Evolutionary conservation across 805 yeast species (phyloP).

Genomic region (Nematodospora valgi): DNA sequence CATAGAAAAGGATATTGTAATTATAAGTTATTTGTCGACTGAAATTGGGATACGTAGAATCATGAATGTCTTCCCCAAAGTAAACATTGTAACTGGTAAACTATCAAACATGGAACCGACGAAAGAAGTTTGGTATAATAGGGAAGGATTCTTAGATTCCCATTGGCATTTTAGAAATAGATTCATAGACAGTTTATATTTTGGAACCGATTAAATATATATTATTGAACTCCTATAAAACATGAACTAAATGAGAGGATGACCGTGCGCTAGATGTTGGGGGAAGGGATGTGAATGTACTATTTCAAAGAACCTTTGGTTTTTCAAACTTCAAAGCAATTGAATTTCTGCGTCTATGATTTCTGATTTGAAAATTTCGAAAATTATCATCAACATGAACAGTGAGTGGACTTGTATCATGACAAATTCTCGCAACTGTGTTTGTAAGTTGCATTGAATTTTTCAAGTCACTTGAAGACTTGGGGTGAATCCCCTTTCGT

Average conservation of each 20-base stretch:
- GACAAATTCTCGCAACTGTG: neutral
- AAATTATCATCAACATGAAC: slow-evolving; percentile 3
- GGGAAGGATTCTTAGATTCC: slow-evolving; percentile 41
- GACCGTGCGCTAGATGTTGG: neutral
- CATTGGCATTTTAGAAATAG: slow-evolving; percentile 64
- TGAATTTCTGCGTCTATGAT: slow-evolving; percentile 44
- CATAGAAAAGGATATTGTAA: slow-evolving; percentile 53
- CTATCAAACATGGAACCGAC: slow-evolving; percentile 42
- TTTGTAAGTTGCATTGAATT: neutral
- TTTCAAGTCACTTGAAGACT: neutral
- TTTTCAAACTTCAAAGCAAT: slow-evolving; percentile 45
- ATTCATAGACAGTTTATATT: slow-evolving; percentile 73
- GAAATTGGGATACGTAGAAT: slow-evolving; percentile 75
- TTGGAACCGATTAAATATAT: slow-evolving; percentile 44
- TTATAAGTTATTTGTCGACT: slow-evolving; percentile 72
- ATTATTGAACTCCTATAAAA: neutral
- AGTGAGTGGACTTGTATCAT: neutral
- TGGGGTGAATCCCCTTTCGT: neutral
- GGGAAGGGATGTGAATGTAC: no score
- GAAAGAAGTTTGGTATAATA: slow-evolving; percentile 21
- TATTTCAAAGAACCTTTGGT: slow-evolving; percentile 19
- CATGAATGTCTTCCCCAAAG: slow-evolving; percentile 66
- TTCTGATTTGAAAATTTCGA: slow-evolving; percentile 12
- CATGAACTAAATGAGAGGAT: neutral
- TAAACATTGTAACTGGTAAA: slow-evolving; percentile 67